Conservation (phyloP, 2,329 filamentous ascomycete species). For the Colletotrichum sp. region DNA sequence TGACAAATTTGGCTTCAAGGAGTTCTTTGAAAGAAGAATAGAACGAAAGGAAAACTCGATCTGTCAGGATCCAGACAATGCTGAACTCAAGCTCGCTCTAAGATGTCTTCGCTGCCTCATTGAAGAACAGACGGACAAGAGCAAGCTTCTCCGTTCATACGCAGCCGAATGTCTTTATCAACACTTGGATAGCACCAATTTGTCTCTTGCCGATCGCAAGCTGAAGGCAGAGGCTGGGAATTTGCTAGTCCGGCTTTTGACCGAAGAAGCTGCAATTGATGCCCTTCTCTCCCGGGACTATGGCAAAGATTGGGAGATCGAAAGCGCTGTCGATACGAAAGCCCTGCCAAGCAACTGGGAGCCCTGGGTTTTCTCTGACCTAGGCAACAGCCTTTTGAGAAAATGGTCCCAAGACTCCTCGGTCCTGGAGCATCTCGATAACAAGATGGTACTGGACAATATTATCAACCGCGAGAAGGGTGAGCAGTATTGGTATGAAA, state of each 20-base stretch:
- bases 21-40: conserved; percentile 35
- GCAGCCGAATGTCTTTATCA: not conserved
- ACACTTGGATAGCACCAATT: not conserved
- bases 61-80: conserved; percentile 35
- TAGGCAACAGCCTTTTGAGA: not conserved
- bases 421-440: not conserved
- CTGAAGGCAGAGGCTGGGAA: not conserved
- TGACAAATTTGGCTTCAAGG: conserved; percentile 35
- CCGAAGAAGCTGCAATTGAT: not conserved
- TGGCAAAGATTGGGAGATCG: not conserved
- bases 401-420: not conserved
- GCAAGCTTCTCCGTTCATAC: not conserved
- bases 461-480: not conserved
- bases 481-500: not conserved
- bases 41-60: conserved; percentile 32
- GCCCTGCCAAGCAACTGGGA: not conserved
- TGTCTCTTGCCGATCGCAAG: not conserved
- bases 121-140: not conserved
- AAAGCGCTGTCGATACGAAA: not conserved
- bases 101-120: not conserved
- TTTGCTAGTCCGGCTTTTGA: not conserved
- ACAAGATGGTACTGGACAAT: not conserved
- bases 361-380: not conserved
- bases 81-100: conserved; percentile 29
- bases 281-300: not conserved